Conservation (phyloP, 1,139 yeast genomes). For the Debaryomyces subglobosus region DNA sequence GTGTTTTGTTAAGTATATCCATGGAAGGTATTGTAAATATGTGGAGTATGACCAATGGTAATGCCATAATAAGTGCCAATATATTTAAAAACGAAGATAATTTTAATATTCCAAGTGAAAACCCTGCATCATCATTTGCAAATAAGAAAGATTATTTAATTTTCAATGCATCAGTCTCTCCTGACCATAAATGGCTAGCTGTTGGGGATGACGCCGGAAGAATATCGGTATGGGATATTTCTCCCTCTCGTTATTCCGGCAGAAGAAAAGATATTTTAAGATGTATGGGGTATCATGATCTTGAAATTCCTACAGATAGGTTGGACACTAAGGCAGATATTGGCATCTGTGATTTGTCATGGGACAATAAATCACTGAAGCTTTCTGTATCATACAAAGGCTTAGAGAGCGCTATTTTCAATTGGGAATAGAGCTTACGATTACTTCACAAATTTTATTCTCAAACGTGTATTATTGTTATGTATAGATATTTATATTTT, state of each 20-base stretch:
- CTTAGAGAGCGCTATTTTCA: slow-evolving; percentile 40
- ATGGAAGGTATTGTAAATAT: slow-evolving; percentile 71
- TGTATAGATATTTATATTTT: slow-evolving; percentile 8
- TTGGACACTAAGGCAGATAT: slow-evolving; percentile 17
- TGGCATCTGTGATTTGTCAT: slow-evolving; percentile 46
- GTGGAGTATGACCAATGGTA: slow-evolving; percentile 62
- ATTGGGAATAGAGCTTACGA: slow-evolving; percentile 16
- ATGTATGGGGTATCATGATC: slow-evolving; percentile 29
- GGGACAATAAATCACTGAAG: slow-evolving; percentile 41
- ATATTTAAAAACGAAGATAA: slow-evolving; percentile 27
- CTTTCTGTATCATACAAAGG: slow-evolving; percentile 49
- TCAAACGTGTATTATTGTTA: slow-evolving; percentile 4
- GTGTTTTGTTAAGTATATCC: slow-evolving; percentile 45
- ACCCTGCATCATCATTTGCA: neutral
- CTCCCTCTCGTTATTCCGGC: slow-evolving; percentile 15
- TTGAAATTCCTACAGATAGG: slow-evolving; percentile 13
- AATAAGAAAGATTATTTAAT: slow-evolving; percentile 28
- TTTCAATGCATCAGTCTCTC: slow-evolving; percentile 55
- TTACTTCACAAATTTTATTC: neutral
- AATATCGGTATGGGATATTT: slow-evolving; percentile 56
- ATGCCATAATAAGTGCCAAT: slow-evolving; percentile 26
- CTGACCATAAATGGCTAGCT: slow-evolving; percentile 52
- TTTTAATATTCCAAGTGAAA: slow-evolving; percentile 19
- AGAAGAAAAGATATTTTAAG: slow-evolving; percentile 18
- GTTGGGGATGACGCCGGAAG: slow-evolving; percentile 67